Evolutionary conservation across 768 basidiomycete species (phyloP), one percentile per base, ranked within the genome.

Genomic region (Tubosaeta brunneosetosa): DNA sequence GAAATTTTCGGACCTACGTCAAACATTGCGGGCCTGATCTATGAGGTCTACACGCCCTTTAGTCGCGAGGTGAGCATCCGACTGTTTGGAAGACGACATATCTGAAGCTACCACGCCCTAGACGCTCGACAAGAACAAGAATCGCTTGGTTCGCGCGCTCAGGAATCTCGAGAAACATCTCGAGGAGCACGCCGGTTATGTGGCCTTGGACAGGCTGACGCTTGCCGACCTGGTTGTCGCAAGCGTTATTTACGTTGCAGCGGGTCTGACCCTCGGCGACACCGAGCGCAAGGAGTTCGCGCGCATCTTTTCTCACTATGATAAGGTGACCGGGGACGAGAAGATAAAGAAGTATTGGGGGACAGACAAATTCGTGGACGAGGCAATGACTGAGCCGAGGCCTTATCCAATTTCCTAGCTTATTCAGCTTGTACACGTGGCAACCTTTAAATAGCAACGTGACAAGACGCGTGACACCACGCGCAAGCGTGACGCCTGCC

Each of bases 181-280:
- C 16, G 36, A 31, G 10, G 25, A 43, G 1, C 32, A 56, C 32
- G 1, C 14, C 25, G 61, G 51, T 1, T 58, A 60, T 38, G 22
- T 66, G 33, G 58, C 59, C 6, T 27, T 32, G 9, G 52, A 59
- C 29, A 43, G 44, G 6, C 22, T 64, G 16, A 57, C 58, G 3
- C 58, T 66, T 6, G 60, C 62, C 2, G 64, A 64, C 38, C 29
- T 60, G 17, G 6, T 58, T 7, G 10, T 66, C 17, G 60, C 52
- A 0, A 47, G 50, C 6, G 17, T 31, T 22, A 25, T 49, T 3
- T 29, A 29, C n/a, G 17, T 13, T 6, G 43, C 52, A 0, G 36
- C 44, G 7, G 7, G 26, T 6, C 9, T 22, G 3, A 33, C 57
- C 1, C 52, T 61, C 2, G 60, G 58, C 6, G 43, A 45, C 0